These are phyloP conservation scores for Geotrichum siamense DNA, from an alignment of 1,139 yeast species.

Conservation along the genomic window DNA sequence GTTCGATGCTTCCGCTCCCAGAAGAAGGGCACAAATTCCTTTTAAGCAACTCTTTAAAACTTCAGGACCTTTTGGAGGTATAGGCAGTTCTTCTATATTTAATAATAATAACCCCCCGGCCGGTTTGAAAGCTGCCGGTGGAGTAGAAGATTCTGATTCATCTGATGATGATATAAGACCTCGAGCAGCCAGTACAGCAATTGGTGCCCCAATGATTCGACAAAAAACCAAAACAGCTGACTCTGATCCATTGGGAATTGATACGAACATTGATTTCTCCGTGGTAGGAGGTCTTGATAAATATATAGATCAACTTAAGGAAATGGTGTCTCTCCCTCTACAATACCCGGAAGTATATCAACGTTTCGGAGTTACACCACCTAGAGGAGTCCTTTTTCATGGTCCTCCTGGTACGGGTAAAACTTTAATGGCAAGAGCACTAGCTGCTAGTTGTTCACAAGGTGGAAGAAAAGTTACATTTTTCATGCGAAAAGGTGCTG, in stretches of 20 bases:
- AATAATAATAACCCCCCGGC: slow-evolving; percentile 63
- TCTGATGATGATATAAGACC: slow-evolving; percentile 48
- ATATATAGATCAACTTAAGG: slow-evolving; percentile 86
- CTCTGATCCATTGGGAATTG: slow-evolving; percentile 91
- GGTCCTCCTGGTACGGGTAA: slow-evolving; percentile 99
- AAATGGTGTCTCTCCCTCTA: slow-evolving; percentile 92
- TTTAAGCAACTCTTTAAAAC: slow-evolving; percentile 28
- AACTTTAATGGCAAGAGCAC: slow-evolving; percentile 94
- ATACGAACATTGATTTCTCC: slow-evolving; percentile 83
- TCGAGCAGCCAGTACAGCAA: slow-evolving; percentile 26
- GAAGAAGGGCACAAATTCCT: slow-evolving; percentile 24
- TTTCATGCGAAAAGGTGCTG: slow-evolving; percentile 98
- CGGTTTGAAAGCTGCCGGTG: slow-evolving; percentile 44
- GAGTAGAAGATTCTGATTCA: slow-evolving; percentile 54
- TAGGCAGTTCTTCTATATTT: slow-evolving; percentile 95
- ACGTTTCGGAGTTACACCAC: slow-evolving; percentile 88
- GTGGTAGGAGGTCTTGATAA: slow-evolving; percentile 90
- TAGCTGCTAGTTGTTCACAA: slow-evolving; percentile 90
- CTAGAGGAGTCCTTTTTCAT: slow-evolving; percentile 94
- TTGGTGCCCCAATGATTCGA: slow-evolving; percentile 39
- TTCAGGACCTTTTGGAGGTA: slow-evolving; percentile 36
- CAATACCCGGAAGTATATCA: slow-evolving; percentile 91
- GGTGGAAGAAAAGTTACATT: slow-evolving; percentile 79
- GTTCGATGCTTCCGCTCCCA: slow-evolving; percentile 29
- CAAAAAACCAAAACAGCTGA: slow-evolving; percentile 71